Evolutionary conservation across 2,329 filamentous ascomycete species (phyloP), one percentile per base, ranked within the genome.

Genomic region (Talaromyces sp.): DNA sequence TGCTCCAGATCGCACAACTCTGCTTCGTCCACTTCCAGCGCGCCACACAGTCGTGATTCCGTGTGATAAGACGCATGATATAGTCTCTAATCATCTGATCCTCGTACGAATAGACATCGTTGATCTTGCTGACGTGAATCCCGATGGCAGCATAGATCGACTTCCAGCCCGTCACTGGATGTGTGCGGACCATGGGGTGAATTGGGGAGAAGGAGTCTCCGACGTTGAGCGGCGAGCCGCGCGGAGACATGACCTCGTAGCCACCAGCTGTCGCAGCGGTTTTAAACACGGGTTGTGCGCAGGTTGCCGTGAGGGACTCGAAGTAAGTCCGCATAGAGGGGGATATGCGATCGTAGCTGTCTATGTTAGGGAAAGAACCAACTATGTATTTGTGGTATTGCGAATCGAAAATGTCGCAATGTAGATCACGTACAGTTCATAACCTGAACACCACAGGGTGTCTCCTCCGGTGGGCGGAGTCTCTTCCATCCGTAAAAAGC

Each of bases 91-190:
- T 53, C 49, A 53, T 53, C 32, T 55, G 58, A 19, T 54, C 51
- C 67, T 84, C 81, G 30, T 75, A 72, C 10, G 71, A 68, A 0
- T 72, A 76, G 19, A 82, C 60, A 33, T 75, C 80, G 54, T 82
- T 81, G 70, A 82, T 79, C 28, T 66, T 55, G 55, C 70, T 68
- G 0, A 75, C 70, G 55, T 76, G 76, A 28, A 73, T 71, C 0
- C 80, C 80, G 13, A 81, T 71, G 13, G 39, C 56, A 4, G 73
- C 77, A 60, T 77, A 85, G 17, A 85, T 74, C 60, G 78, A 81
- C 73, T 86, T 86, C 85, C 85, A 87, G 0, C 85, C 84, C 0
- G 85, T 87, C 1, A 87, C 84, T 0, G 85, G 85, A 65, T 88
- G 86, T 1, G 85, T 87, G n/a, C 84, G 79, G 6, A 87, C 77